Percentiles rank a stretch among this genome's conserved stretches.
Conservation (phyloP, 2,329 filamentous ascomycete species). For the Hypoxylon rubiginosum region DNA sequence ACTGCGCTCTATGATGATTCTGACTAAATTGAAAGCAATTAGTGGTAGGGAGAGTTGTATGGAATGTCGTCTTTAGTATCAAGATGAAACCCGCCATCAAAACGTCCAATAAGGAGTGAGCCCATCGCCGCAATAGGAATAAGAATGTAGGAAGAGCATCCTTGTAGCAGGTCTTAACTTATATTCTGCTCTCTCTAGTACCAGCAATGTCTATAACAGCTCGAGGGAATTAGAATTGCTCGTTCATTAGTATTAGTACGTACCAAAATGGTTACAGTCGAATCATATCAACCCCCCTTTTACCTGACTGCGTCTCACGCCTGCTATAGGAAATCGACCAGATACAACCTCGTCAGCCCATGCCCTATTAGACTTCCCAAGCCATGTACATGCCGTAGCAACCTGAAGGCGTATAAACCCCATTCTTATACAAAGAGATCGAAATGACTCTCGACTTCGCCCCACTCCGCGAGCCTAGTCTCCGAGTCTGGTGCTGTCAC, state of each 20-base stretch:
- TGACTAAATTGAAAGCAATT: background rate
- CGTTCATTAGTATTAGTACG: slow-evolving; percentile 36
- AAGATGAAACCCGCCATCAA: slow-evolving; percentile 7
- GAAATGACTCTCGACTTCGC: slow-evolving; percentile 47
- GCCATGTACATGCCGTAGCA: slow-evolving; percentile 25
- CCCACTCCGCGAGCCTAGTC: slow-evolving; percentile 57
- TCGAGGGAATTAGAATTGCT: background rate
- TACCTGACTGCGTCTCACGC: slow-evolving; percentile 27
- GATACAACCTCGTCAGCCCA: slow-evolving; percentile 30
- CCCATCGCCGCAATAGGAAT: slow-evolving; percentile 32
- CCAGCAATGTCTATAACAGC: background rate
- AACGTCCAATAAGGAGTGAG: slow-evolving; percentile 28
- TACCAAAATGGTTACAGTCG: slow-evolving; percentile 19
- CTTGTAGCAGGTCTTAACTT: background rate
- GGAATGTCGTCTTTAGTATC: background rate
- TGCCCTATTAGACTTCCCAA: slow-evolving; percentile 8
- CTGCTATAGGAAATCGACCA: slow-evolving; percentile 37
- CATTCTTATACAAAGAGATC: slow-evolving; percentile 45
- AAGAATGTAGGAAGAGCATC: slow-evolving; percentile 1
- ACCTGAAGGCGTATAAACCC: slow-evolving; percentile 4
- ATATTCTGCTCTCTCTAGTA: background rate
- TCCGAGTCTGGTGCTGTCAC: slow-evolving; percentile 54
- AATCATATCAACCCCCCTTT: slow-evolving; percentile 30
- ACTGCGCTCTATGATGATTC: background rate
- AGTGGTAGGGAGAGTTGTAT: too few relatives aligned